Evolutionary conservation across 1,139 yeast species (phyloP).

Genomic region (Magnusiomyces ingens): DNA sequence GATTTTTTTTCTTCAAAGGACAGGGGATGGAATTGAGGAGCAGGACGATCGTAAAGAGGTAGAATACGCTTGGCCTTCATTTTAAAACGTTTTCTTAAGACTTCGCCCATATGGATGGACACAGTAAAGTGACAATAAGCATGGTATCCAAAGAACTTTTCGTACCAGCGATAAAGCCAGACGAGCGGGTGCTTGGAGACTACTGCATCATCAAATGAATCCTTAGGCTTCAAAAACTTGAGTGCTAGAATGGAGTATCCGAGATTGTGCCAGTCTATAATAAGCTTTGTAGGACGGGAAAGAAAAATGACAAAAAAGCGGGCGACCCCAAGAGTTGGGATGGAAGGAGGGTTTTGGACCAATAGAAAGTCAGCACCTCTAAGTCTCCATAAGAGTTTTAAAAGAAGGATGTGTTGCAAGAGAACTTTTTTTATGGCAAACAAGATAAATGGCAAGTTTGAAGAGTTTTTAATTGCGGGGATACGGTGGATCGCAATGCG

Average conservation of each 20-base stretch:
- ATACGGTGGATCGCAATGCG: slow-evolving; percentile 32
- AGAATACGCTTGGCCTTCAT: slow-evolving; percentile 37
- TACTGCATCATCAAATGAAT: not conserved
- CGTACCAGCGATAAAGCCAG: slow-evolving; percentile 41
- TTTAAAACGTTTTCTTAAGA: slow-evolving; percentile 49
- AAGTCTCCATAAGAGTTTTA: slow-evolving; percentile 44
- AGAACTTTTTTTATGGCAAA: slow-evolving; percentile 57
- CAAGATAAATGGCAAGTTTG: slow-evolving; percentile 46
- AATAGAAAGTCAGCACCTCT: slow-evolving; percentile 64
- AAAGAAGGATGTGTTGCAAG: slow-evolving; percentile 46
- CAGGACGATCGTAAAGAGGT: slow-evolving; percentile 39
- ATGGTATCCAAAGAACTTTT: slow-evolving; percentile 45
- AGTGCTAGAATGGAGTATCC: slow-evolving; percentile 78
- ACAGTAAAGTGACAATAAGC: slow-evolving; percentile 76
- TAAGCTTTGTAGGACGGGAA: slow-evolving; percentile 53
- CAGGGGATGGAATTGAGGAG: slow-evolving; percentile 56
- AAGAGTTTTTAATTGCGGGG: slow-evolving; percentile 40
- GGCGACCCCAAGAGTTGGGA: slow-evolving; percentile 68
- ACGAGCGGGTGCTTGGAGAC: slow-evolving; percentile 53
- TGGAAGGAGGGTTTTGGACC: slow-evolving; percentile 84
- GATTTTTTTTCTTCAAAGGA: slow-evolving; percentile 28
- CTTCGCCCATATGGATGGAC: slow-evolving; percentile 63
- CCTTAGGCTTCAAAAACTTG: slow-evolving; percentile 36
- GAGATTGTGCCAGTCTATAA: slow-evolving; percentile 95
- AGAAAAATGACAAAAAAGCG: slow-evolving; percentile 48